Evolutionary conservation across 1,284 basidiomycete species (phyloP), one percentile per base, ranked within the genome.

Genomic region (Termitomyces sp.): DNA sequence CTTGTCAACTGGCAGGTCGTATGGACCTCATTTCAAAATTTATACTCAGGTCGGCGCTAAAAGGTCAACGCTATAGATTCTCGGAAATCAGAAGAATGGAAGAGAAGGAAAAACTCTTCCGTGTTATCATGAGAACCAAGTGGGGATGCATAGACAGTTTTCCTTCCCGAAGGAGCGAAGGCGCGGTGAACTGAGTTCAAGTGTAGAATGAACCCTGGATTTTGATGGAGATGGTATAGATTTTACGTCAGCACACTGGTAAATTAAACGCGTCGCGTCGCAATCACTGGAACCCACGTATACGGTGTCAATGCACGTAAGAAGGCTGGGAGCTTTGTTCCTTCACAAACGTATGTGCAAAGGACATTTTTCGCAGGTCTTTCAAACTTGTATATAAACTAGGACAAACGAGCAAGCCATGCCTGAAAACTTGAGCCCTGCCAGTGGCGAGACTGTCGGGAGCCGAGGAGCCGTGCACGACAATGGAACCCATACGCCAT

Each of bases 1-100:
- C 43, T 46, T 55, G 56, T 55, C 57, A 46, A 40, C 17, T 36
- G 34, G 15, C 34, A 36, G 15, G 15, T 1, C 15, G 34, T 7
- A 36, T 36, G 34, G 6, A n/a, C 15, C 15, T 7, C 34, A 36
- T 36, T 36, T 36, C 15, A 36, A 36, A 36, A 13, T n/a, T 13
- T 1, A 34, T n/a, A n/a, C n/a, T n/a, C n/a, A n/a, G n/a, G n/a
- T n/a, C n/a, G n/a, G n/a, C n/a, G n/a, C n/a, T n/a, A n/a, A n/a
- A n/a, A 36, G 15, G 34, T 15, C 13, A 34, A 12, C 31, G 10
- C 33, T 36, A 44, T 45, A 45, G 17, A 45, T 19, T 45, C 15
- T 24, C 40, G 38, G 38, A 19, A 10, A 39, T 36, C 15, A n/a
- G 15, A 44, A 7, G 28, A 30, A 45, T 45, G 28, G 43, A 45